Percentiles rank a stretch among this genome's conserved stretches.
phyloP scores from a whole-genome alignment of 805 yeast genomes.

The Millerozyma acaciae region DNA sequence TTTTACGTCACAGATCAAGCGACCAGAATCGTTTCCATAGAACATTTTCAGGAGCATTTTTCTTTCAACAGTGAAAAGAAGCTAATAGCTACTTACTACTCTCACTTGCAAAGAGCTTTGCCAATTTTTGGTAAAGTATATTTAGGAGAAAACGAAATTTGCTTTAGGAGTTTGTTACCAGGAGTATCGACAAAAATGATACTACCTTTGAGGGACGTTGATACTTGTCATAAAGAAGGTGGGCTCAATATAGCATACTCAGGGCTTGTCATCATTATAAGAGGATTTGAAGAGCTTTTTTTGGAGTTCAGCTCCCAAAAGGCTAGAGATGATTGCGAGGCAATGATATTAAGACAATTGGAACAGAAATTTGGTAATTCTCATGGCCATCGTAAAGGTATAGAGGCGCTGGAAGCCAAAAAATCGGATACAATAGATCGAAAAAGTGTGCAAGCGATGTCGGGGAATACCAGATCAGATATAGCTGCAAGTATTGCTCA shows the following conservation, averaged over 20 bases:
- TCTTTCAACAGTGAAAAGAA: slow-evolving; percentile 50
- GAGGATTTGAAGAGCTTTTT: slow-evolving; percentile 72
- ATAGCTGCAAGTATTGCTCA: slow-evolving; percentile 13
- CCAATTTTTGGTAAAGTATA: slow-evolving; percentile 85
- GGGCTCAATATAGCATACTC: slow-evolving; percentile 66
- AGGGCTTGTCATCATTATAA: slow-evolving; percentile 65
- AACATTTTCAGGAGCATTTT: slow-evolving; percentile 63
- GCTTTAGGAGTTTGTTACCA: slow-evolving; percentile 76
- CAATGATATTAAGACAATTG: slow-evolving; percentile 46
- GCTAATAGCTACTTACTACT: slow-evolving; percentile 65
- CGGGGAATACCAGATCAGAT: slow-evolving; percentile 1
- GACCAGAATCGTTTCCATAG: slow-evolving; percentile 45
- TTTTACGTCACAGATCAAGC: slow-evolving; percentile 43
- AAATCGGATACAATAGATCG: no score
- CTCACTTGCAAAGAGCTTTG: slow-evolving; percentile 63
- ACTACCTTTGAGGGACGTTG: slow-evolving; percentile 71
- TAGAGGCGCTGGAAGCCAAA: no score
- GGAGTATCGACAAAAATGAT: slow-evolving; percentile 79
- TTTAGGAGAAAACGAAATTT: slow-evolving; percentile 62
- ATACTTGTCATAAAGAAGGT: slow-evolving; percentile 60
- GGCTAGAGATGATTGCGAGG: slow-evolving; percentile 71
- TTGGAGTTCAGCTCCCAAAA: slow-evolving; percentile 68
- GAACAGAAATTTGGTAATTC: slow-evolving; percentile 3
- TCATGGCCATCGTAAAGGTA: no score
- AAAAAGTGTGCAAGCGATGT: slow-evolving; percentile 2